These are phyloP conservation scores for Kluyveromyces aestuarii DNA, from an alignment of 805 yeast species.

Conservation along the genomic window DNA sequence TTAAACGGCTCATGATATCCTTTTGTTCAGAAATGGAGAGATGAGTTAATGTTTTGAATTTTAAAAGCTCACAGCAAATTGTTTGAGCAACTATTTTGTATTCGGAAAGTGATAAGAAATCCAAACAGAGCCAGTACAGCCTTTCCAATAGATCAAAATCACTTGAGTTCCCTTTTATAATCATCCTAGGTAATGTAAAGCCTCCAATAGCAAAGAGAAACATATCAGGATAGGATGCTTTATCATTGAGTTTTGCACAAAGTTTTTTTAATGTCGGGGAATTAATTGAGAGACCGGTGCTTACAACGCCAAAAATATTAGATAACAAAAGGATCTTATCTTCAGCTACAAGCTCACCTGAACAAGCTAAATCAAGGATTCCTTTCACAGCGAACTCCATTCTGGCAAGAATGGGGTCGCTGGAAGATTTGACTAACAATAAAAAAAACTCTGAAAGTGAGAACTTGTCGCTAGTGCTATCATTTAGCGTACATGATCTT, in stretches of 20 bases:
- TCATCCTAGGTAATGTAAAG: background rate
- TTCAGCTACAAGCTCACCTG: background rate
- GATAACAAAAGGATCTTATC: background rate
- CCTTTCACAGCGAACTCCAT: background rate
- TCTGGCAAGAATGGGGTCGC: background rate
- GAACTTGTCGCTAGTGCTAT: too few species aligned
- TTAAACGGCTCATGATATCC: background rate
- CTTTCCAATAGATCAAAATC: background rate
- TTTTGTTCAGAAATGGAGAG: background rate
- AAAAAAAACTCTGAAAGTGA: background rate
- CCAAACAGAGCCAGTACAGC: background rate
- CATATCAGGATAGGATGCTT: background rate
- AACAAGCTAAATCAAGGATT: background rate
- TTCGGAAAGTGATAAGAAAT: background rate
- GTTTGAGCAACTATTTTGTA: constrained; percentile 7
- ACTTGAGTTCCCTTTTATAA: background rate
- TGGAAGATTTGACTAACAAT: background rate
- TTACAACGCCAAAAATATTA: background rate
- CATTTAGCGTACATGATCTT: background rate
- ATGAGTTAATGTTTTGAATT: background rate
- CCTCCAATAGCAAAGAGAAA: background rate
- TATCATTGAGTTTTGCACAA: background rate
- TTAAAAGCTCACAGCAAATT: constrained; percentile 3
- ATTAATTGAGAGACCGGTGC: background rate
- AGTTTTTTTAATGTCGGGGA: background rate